These are phyloP conservation scores for Penicillium sp. DNA, from an alignment of 2,329 filamentous ascomycete genomes.

Conservation along the genomic window DNA sequence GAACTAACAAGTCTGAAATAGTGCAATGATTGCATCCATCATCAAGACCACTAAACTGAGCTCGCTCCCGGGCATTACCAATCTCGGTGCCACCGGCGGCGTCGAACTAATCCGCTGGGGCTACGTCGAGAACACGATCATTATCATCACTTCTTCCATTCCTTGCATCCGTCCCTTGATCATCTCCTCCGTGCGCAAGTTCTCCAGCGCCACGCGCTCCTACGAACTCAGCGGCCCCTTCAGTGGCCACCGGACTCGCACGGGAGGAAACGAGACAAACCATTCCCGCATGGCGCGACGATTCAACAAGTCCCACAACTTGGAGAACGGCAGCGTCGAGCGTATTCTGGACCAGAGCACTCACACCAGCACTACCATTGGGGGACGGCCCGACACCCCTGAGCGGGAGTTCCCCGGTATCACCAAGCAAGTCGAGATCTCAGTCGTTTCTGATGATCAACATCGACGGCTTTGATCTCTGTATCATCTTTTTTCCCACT, in stretches of 20 bases:
- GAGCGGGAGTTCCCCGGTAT: slow-evolving; percentile 23
- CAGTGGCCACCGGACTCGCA: slow-evolving; percentile 16
- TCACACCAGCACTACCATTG: slow-evolving; percentile 14
- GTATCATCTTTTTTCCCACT: background rate
- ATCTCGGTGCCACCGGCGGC: slow-evolving; percentile 27
- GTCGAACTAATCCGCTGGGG: slow-evolving; percentile 35
- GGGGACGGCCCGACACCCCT: slow-evolving; percentile 12
- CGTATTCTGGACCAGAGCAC: slow-evolving; percentile 23
- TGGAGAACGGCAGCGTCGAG: slow-evolving; percentile 30
- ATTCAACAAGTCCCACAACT: slow-evolving; percentile 17
- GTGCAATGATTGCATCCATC: slow-evolving; percentile 36
- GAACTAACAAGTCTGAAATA: slow-evolving; percentile 3
- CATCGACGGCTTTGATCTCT: background rate
- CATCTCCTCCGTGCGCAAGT: slow-evolving; percentile 34
- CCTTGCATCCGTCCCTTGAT: slow-evolving; percentile 35
- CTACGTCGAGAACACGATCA: slow-evolving; percentile 32
- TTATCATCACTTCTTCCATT: slow-evolving; percentile 36
- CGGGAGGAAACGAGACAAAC: slow-evolving; percentile 19
- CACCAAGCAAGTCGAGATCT: slow-evolving; percentile 34
- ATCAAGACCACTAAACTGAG: slow-evolving; percentile 34
- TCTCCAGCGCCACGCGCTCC: slow-evolving; percentile 32
- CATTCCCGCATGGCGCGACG: slow-evolving; percentile 18
- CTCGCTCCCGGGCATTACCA: slow-evolving; percentile 30
- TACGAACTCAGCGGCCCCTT: slow-evolving; percentile 33
- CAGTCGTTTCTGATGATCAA: slow-evolving; percentile 3